Evolutionary conservation across 2,329 filamentous ascomycete genomes (phyloP), one percentile per base, ranked within the genome.

Genomic region (Penicillium capsulatum): DNA sequence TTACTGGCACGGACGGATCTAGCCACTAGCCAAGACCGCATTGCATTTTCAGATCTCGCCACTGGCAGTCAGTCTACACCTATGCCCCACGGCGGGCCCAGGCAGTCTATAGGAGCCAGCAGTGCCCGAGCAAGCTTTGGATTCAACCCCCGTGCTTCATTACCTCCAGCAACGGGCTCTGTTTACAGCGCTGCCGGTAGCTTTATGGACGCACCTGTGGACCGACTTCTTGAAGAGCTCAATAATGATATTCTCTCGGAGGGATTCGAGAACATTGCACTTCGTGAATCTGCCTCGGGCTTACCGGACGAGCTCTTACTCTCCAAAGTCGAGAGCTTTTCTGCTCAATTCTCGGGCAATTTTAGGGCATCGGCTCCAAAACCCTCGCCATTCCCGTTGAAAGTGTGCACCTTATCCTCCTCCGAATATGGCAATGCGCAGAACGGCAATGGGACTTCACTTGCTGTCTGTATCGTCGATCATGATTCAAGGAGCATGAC

Each of bases 1-100:
- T 77, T 95, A 67, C 73, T 96, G 37, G 90, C 90, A 11, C 77
- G 91, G 55, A 85, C 86, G 20, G 91, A 96, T 59, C 71, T 96
- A 14, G 91, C 87, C 0, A 83, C 86, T 7, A 92, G 84, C 11
- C 86, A 91, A 50, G 89, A 94, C 52, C 77, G 86, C 54, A 75
- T 82, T 1, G 77, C 82, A n/a, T 94, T 94, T 58, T 77, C 81
- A 17, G 89, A 95, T 34, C 77, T 82, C 44, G 75, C 78, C 11
- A 70, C 71, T 38, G 71, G 67, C 52, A 67, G 54, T 35, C 65
- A 67, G 43, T 53, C 57, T 10, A 61, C 43, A 31, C 42, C 56
- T 11, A 44, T 59, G 29, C 54, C 57, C 17, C 71, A 65, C 63
- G 49, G 72, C 62, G 72, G 73, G 30, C 65, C 74, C 10, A 79